Evolutionary conservation across 306 rosid species (phyloP), one percentile per base, ranked within the genome.

Genomic region (Cicer judaicum): DNA sequence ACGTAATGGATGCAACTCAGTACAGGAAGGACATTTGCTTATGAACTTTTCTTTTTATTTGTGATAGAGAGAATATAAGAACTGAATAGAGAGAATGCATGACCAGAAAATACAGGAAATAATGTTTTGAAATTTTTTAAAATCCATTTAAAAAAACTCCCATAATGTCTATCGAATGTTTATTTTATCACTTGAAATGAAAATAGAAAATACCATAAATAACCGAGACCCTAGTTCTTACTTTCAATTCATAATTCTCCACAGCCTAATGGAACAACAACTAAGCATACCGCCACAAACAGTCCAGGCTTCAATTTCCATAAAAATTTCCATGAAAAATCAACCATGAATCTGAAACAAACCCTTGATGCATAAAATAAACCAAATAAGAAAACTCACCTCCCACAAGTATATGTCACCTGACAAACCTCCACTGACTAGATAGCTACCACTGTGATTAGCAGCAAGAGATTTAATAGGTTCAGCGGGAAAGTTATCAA

Each of bases 351-450:
- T 29, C 41, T 6, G 10, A 60, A 24, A 60, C 65, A 57, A 6
- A 57, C 64, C 16, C 16, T 11, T 11, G 10, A 29, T 5, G 64
- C 44, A 36, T 60, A 36, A 34, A 59, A 60, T 60, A 60, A 8
- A 29, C 6, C 42, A 12, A 60, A 34, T 10, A 34, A 7, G 18
- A 64, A 52, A 61, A 55, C 8, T 24, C 44, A 94, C 95, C 92
- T 92, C 96, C 99, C 97, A 94, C 54, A 92, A 78, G 86, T 88
- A 90, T 6, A 92, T 87, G 47, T 86, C 77, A 68, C 99, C 97
- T 0, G 96, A 86, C 42, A 44, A 46, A 55, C 87, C 93, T 4
- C 96, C 96, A 68, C 89, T 96, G 18, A 75, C 97, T 1, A 94
- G 69, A 34, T 84, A 92, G 8, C 93, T 84, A 39, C 96, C 98